phyloP scores from a whole-genome alignment of 2,329 filamentous ascomycete genomes.

The Nemania sp. region DNA sequence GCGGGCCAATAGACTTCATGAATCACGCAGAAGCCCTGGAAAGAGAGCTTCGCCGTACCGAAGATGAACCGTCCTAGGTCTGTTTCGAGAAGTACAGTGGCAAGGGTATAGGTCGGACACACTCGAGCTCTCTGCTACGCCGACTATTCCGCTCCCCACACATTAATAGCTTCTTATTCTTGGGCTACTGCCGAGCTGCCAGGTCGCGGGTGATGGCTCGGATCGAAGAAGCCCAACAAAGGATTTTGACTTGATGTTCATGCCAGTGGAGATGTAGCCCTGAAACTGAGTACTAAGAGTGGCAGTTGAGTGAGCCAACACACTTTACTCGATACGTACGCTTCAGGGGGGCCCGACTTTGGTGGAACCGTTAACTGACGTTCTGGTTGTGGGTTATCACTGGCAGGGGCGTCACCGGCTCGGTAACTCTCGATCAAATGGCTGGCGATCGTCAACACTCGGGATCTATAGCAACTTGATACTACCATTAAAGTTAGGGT shows the following conservation, averaged over 20 bases:
- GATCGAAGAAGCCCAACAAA: conserved; percentile 12
- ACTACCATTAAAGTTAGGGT: conserved; percentile 18
- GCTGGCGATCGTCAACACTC: conserved; percentile 9
- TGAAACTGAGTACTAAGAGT: conserved; percentile 14
- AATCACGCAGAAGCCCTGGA: conserved; percentile 29
- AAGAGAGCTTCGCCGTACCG: conserved; percentile 33
- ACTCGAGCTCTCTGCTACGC: conserved; percentile 30
- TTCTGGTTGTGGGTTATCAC: conserved; percentile 11
- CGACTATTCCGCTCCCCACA: conserved; percentile 32
- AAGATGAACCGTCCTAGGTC: conserved; percentile 29
- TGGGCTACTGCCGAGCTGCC: conserved; percentile 27
- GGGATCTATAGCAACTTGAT: conserved; percentile 13
- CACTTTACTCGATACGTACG: conserved; percentile 4
- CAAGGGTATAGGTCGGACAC: conserved; percentile 32
- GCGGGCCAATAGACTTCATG: conserved; percentile 36
- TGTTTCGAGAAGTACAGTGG: conserved; percentile 32
- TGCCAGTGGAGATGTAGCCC: conserved; percentile 1
- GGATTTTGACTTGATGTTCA: conserved; percentile 11
- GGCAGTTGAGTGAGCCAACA: conserved; percentile 3
- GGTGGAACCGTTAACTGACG: conserved; percentile 9
- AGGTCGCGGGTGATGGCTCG: conserved; percentile 20
- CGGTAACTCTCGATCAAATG: conserved; percentile 6
- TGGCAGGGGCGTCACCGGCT: conserved; percentile 11
- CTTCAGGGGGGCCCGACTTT: conserved; percentile 10
- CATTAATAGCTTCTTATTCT: conserved; percentile 29